Evolutionary conservation across 2,329 filamentous ascomycete species (phyloP), one percentile per base, ranked within the genome.

Genomic region (Diaporthe sp.): DNA sequence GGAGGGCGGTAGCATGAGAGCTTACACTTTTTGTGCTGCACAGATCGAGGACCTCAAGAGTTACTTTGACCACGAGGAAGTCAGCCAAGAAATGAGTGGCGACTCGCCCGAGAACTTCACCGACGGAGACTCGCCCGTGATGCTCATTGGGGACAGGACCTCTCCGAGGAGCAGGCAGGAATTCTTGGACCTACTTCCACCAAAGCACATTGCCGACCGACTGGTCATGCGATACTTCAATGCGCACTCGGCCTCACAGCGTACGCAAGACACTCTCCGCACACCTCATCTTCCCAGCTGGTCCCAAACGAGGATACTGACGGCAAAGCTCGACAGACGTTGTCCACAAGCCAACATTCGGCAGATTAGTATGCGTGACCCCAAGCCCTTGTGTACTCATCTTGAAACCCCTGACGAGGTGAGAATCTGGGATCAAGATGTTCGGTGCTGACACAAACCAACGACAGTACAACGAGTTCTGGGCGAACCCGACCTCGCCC

Each of bases 41-140:
- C 78, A 91, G 88, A 91, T 92, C 65, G 89, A 91, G 79, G 89
- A 91, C 74, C 83, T 92, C 12, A 90, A 91, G 80, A 85, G 83
- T 73, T 91, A 90, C 78, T 91, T 92, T 79, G 87, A 90, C 34
- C 86, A 90, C 42, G 81, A 85, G 0, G 84, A 87, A 7, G 83
- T 84, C 3, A 81, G 82, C 7, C 80, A 79, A 19, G 77, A 53
- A 31, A 67, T 77, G 1, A 83, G 84, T 0, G 83, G 84, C 2
- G 82, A 83, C 13, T 80, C 81, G 22, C 79, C 82, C 5, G 83
- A 82, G 31, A 81, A 80, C 34, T 72, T 51, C 42, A 77, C 82
- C n/a, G 84, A 86, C 1, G 78, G 82, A 4, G 84, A 85, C 5
- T 81, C 84, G 7, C 81, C 84, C 9, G 87, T 88, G 49, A 76